Conservation (phyloP, 306 rosid species). For the Rosa lucieae region DNA sequence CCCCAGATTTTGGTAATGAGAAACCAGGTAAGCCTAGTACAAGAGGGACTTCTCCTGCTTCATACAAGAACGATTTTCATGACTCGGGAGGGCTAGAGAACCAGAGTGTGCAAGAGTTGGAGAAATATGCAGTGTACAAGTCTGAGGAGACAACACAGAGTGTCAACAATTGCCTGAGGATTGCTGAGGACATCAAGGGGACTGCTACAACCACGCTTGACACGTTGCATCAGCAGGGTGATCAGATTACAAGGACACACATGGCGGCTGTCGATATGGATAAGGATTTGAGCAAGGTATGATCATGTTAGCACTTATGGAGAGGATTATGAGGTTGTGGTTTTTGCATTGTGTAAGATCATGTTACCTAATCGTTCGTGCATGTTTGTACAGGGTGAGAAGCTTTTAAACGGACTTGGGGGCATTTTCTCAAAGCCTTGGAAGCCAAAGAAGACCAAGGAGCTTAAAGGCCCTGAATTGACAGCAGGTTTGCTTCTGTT, state of each 20-base stretch:
- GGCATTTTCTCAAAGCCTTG: conserved; percentile 88
- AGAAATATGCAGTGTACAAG: conserved; percentile 67
- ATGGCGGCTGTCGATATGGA: conserved; percentile 74
- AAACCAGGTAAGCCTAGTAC: conserved; percentile 37
- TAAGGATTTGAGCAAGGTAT: conserved; percentile 77
- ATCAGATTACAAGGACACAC: conserved; percentile 87
- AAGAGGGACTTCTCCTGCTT: conserved; percentile 40
- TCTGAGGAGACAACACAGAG: conserved; percentile 75
- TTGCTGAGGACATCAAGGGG: conserved; percentile 75
- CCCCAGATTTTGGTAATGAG: conserved; percentile 41
- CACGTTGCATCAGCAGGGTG: conserved; percentile 90
- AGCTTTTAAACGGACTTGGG: conserved; percentile 87
- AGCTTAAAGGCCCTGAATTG: conserved; percentile 67
- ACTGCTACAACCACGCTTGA: conserved; percentile 88
- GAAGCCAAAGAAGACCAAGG: conserved; percentile 78
- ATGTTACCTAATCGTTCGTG: not conserved
- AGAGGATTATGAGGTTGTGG: not conserved
- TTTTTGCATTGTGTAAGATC: not conserved
- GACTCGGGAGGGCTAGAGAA: conserved; percentile 73
- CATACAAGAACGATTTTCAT: conserved; percentile 46
- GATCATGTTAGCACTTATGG: not conserved
- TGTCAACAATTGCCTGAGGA: conserved; percentile 71
- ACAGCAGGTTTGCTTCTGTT: conserved; percentile 59
- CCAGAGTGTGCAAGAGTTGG: conserved; percentile 74
- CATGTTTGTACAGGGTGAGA: conserved; percentile 68